Percentiles rank a stretch among this genome's conserved stretches.
Evolutionary conservation across 345 rosid species (phyloP).

Genomic region (Eucalyptus marginata): DNA sequence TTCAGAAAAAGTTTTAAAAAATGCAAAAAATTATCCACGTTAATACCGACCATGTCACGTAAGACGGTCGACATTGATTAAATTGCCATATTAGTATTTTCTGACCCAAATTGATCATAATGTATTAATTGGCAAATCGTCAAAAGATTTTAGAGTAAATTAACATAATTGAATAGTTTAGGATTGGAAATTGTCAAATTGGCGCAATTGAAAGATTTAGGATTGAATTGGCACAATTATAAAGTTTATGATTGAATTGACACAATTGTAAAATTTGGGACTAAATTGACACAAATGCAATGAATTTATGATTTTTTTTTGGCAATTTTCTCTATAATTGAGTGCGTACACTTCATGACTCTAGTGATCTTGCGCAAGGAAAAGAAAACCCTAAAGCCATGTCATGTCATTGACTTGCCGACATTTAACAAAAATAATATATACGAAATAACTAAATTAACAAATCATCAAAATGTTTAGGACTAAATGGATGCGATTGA

Average conservation of each 20-base stretch:
- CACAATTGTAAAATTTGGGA: not conserved
- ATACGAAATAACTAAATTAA: no score
- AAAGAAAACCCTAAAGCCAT: not conserved
- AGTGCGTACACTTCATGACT: not conserved
- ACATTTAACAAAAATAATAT: no score
- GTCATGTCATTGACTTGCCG: not conserved
- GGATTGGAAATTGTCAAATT: not conserved
- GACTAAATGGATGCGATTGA: not conserved
- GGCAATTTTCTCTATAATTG: not conserved
- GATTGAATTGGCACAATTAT: not conserved
- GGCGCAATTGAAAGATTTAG: not conserved
- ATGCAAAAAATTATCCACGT: no score
- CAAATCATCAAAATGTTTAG: no score
- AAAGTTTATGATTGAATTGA: no score
- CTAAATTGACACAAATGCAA: not conserved
- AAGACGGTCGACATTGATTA: fast-evolving
- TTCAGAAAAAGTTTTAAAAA: no score
- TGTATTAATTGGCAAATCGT: not conserved
- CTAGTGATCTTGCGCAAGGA: not conserved
- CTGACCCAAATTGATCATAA: not conserved
- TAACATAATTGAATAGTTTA: no score
- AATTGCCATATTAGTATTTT: no score
- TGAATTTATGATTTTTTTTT: not conserved
- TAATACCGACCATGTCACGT: fast-evolving
- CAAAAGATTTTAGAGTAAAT: no score